Conservation (phyloP, 1,139 yeast species). For the Ashbya aceris region DNA sequence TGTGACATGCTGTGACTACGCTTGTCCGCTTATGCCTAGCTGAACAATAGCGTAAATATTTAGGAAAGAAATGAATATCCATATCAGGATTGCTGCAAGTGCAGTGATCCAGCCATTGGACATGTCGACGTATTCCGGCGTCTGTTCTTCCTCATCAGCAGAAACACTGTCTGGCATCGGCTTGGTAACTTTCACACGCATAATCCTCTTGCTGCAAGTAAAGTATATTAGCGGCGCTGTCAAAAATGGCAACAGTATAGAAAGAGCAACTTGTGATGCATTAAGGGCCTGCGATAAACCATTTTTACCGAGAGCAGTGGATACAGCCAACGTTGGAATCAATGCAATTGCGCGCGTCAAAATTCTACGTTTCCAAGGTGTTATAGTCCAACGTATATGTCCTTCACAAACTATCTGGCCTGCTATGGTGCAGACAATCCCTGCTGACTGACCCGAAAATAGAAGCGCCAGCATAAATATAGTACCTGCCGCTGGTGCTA, state of each 20-base stretch:
- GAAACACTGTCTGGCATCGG: background rate
- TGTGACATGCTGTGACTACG: background rate
- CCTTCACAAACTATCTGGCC: constrained; percentile 85
- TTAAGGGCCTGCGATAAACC: constrained; percentile 61
- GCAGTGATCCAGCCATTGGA: constrained; percentile 55
- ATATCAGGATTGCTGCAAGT: constrained; percentile 37
- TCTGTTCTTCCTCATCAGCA: background rate
- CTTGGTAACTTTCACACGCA: constrained; percentile 39
- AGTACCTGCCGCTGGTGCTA: constrained; percentile 69
- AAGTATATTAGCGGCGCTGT: constrained; percentile 73
- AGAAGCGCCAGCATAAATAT: constrained; percentile 68
- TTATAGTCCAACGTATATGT: constrained; percentile 62
- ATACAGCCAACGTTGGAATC: constrained; percentile 52
- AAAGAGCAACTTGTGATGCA: constrained; percentile 67
- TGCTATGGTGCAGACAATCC: constrained; percentile 78
- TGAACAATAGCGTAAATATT: constrained; percentile 66
- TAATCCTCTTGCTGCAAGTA: constrained; percentile 53
- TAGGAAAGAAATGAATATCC: constrained; percentile 57
- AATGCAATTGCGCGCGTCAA: constrained; percentile 64
- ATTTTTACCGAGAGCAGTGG: constrained; percentile 50
- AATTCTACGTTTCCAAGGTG: constrained; percentile 70
- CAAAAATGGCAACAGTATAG: constrained; percentile 62
- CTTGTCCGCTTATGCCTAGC: constrained; percentile 13
- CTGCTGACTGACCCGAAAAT: constrained; percentile 74
- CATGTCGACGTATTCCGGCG: constrained; percentile 37